Evolutionary conservation across 2,329 filamentous ascomycete species (phyloP).

Genomic region (Fusarium sterilihyphosum): DNA sequence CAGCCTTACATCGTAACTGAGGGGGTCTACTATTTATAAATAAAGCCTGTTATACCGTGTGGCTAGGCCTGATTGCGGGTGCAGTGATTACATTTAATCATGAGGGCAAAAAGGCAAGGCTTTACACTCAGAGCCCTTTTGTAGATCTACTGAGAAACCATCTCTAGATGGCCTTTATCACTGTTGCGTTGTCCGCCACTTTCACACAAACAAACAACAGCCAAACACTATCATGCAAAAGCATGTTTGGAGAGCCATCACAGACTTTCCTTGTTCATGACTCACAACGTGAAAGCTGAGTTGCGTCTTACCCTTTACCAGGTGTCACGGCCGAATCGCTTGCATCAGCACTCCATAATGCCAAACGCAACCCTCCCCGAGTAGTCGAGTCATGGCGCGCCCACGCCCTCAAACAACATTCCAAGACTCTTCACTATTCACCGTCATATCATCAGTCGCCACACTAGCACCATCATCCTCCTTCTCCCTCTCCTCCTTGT

Average conservation of each 20-base stretch:
- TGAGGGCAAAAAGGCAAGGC: rapidly evolving
- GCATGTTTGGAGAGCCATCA: neutral
- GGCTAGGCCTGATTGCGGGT: too few relatives aligned
- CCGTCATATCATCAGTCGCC: neutral
- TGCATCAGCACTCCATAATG: neutral
- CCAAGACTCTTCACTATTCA: neutral
- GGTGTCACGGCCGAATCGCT: too few relatives aligned
- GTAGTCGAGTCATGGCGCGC: too few relatives aligned
- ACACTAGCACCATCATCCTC: neutral
- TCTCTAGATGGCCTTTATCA: neutral
- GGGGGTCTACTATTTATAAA: neutral
- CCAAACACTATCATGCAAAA: too few relatives aligned
- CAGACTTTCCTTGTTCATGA: neutral
- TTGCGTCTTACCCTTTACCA: neutral
- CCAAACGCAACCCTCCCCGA: rapidly evolving
- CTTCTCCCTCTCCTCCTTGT: neutral
- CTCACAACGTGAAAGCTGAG: too few relatives aligned
- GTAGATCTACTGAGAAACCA: rapidly evolving
- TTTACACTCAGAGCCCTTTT: neutral
- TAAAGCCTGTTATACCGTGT: rapidly evolving
- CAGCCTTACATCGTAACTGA: rapidly evolving
- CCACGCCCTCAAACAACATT: neutral
- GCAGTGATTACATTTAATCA: neutral
- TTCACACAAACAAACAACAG: neutral
- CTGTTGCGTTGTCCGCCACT: rapidly evolving